These are phyloP conservation scores for Sequoia sempervirens DNA, from an alignment of 75 land plant species.

Conservation along the genomic window DNA sequence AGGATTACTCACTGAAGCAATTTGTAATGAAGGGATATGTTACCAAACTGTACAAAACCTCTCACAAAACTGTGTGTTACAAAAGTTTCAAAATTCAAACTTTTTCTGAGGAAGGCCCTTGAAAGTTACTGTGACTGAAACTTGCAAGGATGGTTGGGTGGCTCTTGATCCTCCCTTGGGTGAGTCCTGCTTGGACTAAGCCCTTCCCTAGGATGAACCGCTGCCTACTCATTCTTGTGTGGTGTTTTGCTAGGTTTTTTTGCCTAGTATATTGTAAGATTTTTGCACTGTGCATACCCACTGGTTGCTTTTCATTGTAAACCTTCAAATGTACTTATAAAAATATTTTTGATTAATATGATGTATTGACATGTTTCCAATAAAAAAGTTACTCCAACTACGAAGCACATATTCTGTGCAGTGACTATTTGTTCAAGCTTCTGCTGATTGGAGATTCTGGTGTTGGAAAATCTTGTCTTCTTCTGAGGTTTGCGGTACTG, in stretches of 20 bases:
- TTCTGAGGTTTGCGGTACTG: conserved; percentile 52
- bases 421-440: conserved; percentile 54
- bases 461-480: conserved; percentile 59
- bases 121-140: background rate
- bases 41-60: background rate
- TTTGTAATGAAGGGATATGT: background rate
- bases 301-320: too few species aligned
- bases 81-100: background rate
- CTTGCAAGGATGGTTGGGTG: too few species aligned
- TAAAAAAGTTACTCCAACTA: background rate
- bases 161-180: too few species aligned
- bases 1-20: background rate
- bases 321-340: too few species aligned
- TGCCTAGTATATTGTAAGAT: too few species aligned
- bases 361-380: background rate
- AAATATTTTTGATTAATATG: background rate
- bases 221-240: too few species aligned
- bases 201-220: too few species aligned
- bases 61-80: background rate
- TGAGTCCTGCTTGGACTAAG: too few species aligned
- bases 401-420: conserved; percentile 9
- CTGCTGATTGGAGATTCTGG: conserved; percentile 62
- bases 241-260: too few species aligned
- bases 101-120: background rate
- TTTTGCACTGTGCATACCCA: too few species aligned